Conservation (phyloP, 176 grass and related monocot species). For the Eremochloa ophiuroides region DNA sequence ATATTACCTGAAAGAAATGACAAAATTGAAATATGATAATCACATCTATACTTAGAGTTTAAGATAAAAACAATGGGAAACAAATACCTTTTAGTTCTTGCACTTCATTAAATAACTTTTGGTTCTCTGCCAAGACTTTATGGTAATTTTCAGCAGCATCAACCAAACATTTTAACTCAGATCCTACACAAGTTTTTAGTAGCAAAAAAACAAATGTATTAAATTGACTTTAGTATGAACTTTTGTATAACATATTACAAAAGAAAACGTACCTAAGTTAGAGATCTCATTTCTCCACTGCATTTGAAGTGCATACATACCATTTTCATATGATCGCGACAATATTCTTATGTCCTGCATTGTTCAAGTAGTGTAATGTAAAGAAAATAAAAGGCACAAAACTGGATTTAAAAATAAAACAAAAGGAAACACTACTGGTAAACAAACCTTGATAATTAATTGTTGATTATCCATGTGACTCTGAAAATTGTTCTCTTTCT, state of each 20-base stretch:
- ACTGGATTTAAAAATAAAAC: neutral
- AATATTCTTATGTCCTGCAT: slow-evolving; percentile 62
- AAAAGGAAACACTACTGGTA: neutral
- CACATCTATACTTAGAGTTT: neutral
- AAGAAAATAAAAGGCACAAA: slow-evolving; percentile 5
- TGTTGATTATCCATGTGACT: slow-evolving; percentile 53
- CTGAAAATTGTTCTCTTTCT: slow-evolving; percentile 64
- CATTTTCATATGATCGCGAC: slow-evolving; percentile 50
- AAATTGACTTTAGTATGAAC: neutral
- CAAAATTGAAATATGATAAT: neutral
- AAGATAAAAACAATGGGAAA: neutral
- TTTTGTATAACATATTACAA: slow-evolving; percentile 17
- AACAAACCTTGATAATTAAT: slow-evolving; percentile 53
- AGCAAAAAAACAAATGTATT: neutral
- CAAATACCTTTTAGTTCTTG: slow-evolving; percentile 85
- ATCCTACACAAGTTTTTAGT: slow-evolving; percentile 39
- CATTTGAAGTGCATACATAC: slow-evolving; percentile 56
- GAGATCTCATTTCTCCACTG: slow-evolving; percentile 76
- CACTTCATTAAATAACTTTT: slow-evolving; percentile 90
- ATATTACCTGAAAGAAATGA: slow-evolving; percentile 65
- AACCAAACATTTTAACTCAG: slow-evolving; percentile 63
- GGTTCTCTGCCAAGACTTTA: slow-evolving; percentile 84
- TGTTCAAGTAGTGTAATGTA: neutral
- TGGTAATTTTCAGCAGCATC: slow-evolving; percentile 94
- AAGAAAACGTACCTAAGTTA: slow-evolving; percentile 51